Percentiles rank a stretch among this genome's conserved stretches.
These are phyloP conservation scores for Xylaria sp. DNA, from an alignment of 2,329 filamentous ascomycete genomes.

Conservation along the genomic window DNA sequence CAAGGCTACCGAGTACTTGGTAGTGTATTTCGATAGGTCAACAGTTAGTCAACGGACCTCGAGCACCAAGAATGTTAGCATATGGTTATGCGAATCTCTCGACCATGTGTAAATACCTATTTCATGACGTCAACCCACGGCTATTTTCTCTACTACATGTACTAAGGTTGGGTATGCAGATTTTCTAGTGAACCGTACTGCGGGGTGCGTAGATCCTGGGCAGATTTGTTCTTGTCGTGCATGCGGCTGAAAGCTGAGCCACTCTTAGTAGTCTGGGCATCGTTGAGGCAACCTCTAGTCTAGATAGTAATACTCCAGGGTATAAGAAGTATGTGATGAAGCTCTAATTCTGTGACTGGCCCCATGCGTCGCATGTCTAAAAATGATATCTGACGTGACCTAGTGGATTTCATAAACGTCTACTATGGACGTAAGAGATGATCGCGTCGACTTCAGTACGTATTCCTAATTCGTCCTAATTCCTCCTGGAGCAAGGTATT, in stretches of 20 bases:
- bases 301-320: not conserved
- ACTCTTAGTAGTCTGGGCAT: not conserved
- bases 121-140: not conserved
- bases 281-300: conserved; percentile 2
- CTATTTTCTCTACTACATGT: not conserved
- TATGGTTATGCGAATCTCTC: not conserved
- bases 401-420: not conserved
- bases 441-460: not conserved
- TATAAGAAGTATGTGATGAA: conserved; percentile 8
- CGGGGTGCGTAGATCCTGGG: conserved; percentile 4
- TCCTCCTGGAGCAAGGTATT: not conserved
- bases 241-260: conserved; percentile 17
- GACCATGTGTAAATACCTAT: not conserved
- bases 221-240: not conserved
- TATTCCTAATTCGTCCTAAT: not conserved
- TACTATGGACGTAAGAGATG: conserved; percentile 19
- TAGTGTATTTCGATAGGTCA: not conserved
- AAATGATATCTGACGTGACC: not conserved
- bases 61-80: not conserved
- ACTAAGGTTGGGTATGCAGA: not conserved
- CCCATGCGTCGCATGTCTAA: not conserved
- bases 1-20: not conserved
- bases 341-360: not conserved
- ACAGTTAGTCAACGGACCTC: not conserved
- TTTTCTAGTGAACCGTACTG: not conserved